These are phyloP conservation scores for Lecanosticta acicola DNA, from an alignment of 2,329 filamentous ascomycete species.

Conservation along the genomic window DNA sequence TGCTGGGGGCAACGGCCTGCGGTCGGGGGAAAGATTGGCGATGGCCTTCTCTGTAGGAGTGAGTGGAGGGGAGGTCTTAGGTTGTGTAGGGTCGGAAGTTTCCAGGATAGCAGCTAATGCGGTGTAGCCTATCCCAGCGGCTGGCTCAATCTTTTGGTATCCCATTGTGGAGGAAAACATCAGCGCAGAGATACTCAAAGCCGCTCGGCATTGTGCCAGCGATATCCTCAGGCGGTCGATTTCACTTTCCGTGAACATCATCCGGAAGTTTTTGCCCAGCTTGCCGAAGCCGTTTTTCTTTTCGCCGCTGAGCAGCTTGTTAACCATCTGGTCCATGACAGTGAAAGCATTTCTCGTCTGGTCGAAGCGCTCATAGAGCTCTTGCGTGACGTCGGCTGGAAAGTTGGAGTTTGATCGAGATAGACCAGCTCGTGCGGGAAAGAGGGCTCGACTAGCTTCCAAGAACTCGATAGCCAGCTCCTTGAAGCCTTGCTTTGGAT, in stretches of 20 bases:
- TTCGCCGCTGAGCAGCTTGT: conserved; percentile 57
- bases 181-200: conserved; percentile 48
- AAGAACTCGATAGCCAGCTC: conserved; percentile 61
- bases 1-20: conserved; percentile 5
- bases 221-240: conserved; percentile 56
- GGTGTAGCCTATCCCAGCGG: conserved; percentile 61
- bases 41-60: conserved; percentile 2
- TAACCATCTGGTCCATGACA: conserved; percentile 58
- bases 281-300: conserved; percentile 56
- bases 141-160: conserved; percentile 50
- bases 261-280: conserved; percentile 57
- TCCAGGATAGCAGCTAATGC: conserved; percentile 61
- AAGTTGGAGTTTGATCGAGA: conserved; percentile 51
- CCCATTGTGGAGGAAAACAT: conserved; percentile 60
- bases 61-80: not conserved
- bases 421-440: conserved; percentile 63
- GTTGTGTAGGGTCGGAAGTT: conserved; percentile 17
- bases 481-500: conserved; percentile 52
- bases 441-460: conserved; percentile 60
- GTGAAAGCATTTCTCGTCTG: conserved; percentile 58
- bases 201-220: conserved; percentile 55
- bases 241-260: conserved; percentile 58
- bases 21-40: conserved; percentile 9
- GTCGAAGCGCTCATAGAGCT: conserved; percentile 60
- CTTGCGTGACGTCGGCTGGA: conserved; percentile 56